These are phyloP conservation scores for Agrostemma githago DNA, from an alignment of 148 eudicot species.

Conservation along the genomic window DNA sequence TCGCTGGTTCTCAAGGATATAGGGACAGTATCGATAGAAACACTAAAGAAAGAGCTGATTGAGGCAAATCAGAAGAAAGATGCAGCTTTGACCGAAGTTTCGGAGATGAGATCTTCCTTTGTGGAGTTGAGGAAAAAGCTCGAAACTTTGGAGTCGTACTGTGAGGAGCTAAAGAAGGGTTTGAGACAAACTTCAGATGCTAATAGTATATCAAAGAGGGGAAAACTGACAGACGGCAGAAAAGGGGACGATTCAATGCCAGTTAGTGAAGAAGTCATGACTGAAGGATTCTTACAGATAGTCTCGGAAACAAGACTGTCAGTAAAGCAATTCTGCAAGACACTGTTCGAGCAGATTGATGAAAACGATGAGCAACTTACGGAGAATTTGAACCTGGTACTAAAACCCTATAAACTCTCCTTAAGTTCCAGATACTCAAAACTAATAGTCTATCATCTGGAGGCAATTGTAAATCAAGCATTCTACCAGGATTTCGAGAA, in stretches of 20 bases:
- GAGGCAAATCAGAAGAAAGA: conserved; percentile 67
- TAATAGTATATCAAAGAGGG: conserved; percentile 30
- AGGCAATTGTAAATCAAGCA: conserved; percentile 67
- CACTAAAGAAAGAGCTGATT: conserved; percentile 54
- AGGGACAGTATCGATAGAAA: conserved; percentile 46
- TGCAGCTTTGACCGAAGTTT: conserved; percentile 55
- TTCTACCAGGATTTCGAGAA: conserved; percentile 88
- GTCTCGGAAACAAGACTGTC: conserved; percentile 81
- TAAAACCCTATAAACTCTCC: conserved; percentile 69
- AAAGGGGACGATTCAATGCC: conserved; percentile 42
- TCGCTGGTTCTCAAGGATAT: conserved; percentile 44
- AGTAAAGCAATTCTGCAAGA: conserved; percentile 80
- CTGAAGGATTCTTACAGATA: conserved; percentile 88
- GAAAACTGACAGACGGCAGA: conserved; percentile 16
- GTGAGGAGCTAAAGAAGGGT: conserved; percentile 75
- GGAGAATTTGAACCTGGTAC: conserved; percentile 49
- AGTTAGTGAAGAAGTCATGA: conserved; percentile 70
- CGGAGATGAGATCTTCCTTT: conserved; percentile 68
- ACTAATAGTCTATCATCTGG: conserved; percentile 62
- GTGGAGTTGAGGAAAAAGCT: conserved; percentile 66
- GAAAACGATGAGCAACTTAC: conserved; percentile 49
- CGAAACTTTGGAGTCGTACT: conserved; percentile 63
- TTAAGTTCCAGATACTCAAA: conserved; percentile 58
- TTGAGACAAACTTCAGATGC: conserved; percentile 43
- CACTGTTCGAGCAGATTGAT: conserved; percentile 53